phyloP scores from a whole-genome alignment of 2,329 filamentous ascomycete genomes.

The Epichloe scottii region DNA sequence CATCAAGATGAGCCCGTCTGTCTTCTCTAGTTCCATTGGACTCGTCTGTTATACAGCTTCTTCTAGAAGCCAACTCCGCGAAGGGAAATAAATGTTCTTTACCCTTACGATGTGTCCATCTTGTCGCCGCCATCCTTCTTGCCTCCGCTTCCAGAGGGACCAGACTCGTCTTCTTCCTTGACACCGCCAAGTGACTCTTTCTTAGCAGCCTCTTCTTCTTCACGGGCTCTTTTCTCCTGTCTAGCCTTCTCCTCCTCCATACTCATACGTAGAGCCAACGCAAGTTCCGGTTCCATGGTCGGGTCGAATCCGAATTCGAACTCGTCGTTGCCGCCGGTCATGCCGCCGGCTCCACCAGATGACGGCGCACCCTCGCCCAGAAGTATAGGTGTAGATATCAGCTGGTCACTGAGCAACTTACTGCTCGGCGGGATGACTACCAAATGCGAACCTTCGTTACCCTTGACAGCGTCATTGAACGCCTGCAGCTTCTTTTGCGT shows the following conservation, averaged over 20 bases:
- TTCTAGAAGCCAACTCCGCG: conserved; percentile 15
- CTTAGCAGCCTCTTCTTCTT: conserved; percentile 58
- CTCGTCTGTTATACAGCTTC: conserved; percentile 15
- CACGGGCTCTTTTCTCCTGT: conserved; percentile 72
- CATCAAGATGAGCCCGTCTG: not conserved
- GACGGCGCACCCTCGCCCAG: conserved; percentile 59
- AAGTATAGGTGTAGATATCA: conserved; percentile 80
- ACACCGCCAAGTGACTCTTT: conserved; percentile 72
- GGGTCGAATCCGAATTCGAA: conserved; percentile 77
- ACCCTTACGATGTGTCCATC: conserved; percentile 71
- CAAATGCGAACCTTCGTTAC: conserved; percentile 80
- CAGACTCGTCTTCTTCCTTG: conserved; percentile 63
- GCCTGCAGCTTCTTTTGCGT: conserved; percentile 83
- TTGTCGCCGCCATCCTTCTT: conserved; percentile 45
- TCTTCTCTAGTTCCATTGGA: not conserved
- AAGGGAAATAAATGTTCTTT: not conserved
- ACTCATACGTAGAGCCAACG: conserved; percentile 89
- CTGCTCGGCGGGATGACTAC: conserved; percentile 83
- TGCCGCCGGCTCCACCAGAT: conserved; percentile 35
- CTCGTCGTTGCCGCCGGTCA: conserved; percentile 50
- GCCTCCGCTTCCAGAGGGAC: conserved; percentile 30
- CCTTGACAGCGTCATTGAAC: conserved; percentile 89
- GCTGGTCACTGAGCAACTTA: conserved; percentile 83
- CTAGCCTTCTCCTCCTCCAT: conserved; percentile 96
- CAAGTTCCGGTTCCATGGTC: conserved; percentile 82